phyloP scores from a whole-genome alignment of 805 yeast genomes.

The Pichia californica region DNA sequence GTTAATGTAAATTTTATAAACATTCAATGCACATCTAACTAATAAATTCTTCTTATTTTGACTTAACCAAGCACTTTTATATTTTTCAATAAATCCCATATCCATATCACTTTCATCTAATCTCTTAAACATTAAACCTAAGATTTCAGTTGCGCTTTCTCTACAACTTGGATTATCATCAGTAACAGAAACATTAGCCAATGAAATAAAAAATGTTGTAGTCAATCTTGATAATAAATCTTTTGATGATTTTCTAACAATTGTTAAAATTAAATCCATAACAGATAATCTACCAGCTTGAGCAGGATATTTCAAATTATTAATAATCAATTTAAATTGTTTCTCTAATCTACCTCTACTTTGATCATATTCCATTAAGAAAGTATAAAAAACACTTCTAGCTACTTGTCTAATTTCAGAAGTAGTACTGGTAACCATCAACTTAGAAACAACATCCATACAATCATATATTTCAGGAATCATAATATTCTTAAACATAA shows the following conservation, averaged over 20 bases:
- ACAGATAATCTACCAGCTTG: conserved; percentile 85
- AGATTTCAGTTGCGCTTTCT: conserved; percentile 68
- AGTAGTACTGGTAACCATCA: conserved; percentile 86
- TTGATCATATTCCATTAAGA: conserved; percentile 91
- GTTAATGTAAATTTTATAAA: conserved; percentile 55
- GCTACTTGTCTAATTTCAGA: conserved; percentile 78
- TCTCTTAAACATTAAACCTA: conserved; percentile 48
- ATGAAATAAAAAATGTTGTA: conserved; percentile 74
- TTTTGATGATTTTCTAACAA: conserved; percentile 58
- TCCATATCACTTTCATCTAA: conserved; percentile 28
- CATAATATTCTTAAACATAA: conserved; percentile 66
- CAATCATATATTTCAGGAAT: conserved; percentile 87
- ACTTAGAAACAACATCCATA: conserved; percentile 71
- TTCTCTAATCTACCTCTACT: conserved; percentile 78
- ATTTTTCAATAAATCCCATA: conserved; percentile 35
- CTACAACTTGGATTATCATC: conserved; percentile 78
- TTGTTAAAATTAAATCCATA: conserved; percentile 72
- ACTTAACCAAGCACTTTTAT: conserved; percentile 54
- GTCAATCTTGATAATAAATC: conserved; percentile 55
- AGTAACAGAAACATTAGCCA: conserved; percentile 68
- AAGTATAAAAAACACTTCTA: conserved; percentile 74
- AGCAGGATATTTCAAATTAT: conserved; percentile 77
- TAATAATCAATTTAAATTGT: conserved; percentile 73
- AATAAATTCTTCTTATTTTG: conserved; percentile 47
- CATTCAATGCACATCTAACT: conserved; percentile 66